These are phyloP conservation scores for Brettanomyces sp. DNA, from an alignment of 805 yeast species.

Conservation along the genomic window DNA sequence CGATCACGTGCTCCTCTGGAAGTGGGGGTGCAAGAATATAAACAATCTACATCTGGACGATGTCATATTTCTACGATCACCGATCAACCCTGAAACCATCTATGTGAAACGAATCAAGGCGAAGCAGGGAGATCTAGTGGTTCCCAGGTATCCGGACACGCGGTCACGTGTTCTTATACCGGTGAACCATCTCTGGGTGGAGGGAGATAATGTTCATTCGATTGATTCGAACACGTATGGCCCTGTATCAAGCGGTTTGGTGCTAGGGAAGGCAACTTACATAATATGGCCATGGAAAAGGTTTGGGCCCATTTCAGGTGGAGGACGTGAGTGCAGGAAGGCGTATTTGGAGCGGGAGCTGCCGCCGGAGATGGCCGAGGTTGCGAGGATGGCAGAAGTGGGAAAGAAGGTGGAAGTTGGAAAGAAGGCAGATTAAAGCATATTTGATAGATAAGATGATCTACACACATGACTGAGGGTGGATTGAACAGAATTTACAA, in stretches of 20 bases:
- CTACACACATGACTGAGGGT: neutral
- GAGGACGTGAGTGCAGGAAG: conserved; percentile 45
- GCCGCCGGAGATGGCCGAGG: neutral
- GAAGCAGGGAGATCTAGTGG: conserved; percentile 58
- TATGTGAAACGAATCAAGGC: conserved; percentile 77
- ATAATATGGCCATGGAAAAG: conserved; percentile 65
- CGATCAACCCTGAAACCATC: conserved; percentile 67
- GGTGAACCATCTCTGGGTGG: conserved; percentile 83
- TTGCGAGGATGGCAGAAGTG: neutral
- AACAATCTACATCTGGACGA: conserved; percentile 50
- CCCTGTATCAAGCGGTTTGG: conserved; percentile 73
- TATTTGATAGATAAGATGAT: neutral
- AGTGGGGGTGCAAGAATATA: conserved; percentile 43
- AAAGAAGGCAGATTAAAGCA: too few species aligned
- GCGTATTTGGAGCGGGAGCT: conserved; percentile 8
- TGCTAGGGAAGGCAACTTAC: conserved; percentile 63
- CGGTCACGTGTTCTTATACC: conserved; percentile 55
- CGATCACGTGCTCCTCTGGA: conserved; percentile 65
- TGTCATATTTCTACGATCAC: conserved; percentile 69
- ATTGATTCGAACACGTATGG: conserved; percentile 85
- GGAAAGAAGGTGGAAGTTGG: too few species aligned
- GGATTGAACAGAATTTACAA: neutral
- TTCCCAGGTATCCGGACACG: conserved; percentile 61
- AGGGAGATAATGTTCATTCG: conserved; percentile 83
- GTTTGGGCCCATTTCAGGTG: conserved; percentile 38